These are phyloP conservation scores for Endothia cerciana DNA, from an alignment of 2,329 filamentous ascomycete genomes.

Conservation along the genomic window DNA sequence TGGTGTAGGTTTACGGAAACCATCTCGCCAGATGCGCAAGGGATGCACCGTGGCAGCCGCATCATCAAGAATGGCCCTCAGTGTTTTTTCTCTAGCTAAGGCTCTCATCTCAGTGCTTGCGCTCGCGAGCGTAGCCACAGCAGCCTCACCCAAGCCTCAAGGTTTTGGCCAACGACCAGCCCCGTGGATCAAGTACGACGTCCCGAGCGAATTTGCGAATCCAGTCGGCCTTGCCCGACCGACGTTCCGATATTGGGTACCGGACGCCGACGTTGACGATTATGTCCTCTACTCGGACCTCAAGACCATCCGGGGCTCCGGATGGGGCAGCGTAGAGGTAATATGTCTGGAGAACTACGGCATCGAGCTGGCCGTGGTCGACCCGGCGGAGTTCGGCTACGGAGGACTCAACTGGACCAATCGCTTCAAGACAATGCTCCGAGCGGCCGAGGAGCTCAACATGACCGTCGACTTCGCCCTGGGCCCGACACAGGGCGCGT, in stretches of 20 bases:
- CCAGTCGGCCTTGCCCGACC: conserved; percentile 20
- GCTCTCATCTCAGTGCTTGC: not conserved
- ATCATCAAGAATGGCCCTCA: not conserved
- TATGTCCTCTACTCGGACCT: conserved; percentile 21
- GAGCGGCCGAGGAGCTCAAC: conserved; percentile 17
- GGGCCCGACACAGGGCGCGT: conserved; percentile 20
- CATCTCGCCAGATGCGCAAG: not conserved
- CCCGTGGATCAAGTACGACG: conserved; percentile 16
- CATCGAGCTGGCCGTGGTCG: conserved; percentile 18
- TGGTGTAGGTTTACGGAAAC: not conserved
- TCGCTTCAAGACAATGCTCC: conserved; percentile 19
- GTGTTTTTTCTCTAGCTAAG: no score
- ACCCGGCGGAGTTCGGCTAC: conserved; percentile 19
- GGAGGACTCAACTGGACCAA: conserved; percentile 18
- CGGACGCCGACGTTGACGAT: conserved; percentile 21
- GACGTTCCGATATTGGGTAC: conserved; percentile 20
- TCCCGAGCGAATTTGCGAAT: conserved; percentile 12
- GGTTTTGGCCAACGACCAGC: conserved; percentile 17
- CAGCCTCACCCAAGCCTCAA: conserved; percentile 10
- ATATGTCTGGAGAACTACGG: conserved; percentile 23
- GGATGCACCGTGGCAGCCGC: not conserved
- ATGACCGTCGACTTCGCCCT: conserved; percentile 23
- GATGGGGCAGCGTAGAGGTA: conserved; percentile 18
- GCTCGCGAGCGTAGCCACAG: not conserved
- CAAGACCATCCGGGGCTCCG: conserved; percentile 12